phyloP scores from a whole-genome alignment of 2,329 filamentous ascomycete species.

The Bipolaris victoriae region DNA sequence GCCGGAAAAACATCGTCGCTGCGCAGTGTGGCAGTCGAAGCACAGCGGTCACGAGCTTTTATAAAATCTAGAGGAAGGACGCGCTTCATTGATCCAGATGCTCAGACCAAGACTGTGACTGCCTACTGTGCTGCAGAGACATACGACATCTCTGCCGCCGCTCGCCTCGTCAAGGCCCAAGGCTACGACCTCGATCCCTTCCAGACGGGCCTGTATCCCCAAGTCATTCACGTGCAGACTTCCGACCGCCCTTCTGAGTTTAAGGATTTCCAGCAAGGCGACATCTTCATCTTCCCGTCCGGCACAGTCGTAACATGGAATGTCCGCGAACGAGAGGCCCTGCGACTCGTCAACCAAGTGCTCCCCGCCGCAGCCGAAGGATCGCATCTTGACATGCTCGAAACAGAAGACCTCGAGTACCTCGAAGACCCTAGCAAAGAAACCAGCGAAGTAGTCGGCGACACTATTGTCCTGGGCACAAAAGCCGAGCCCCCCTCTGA shows the following conservation, averaged over 20 bases:
- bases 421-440: constrained; percentile 75
- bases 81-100: constrained; percentile 55
- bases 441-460: constrained; percentile 79
- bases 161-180: constrained; percentile 62
- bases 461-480: constrained; percentile 88
- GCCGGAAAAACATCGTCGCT: constrained; percentile 64
- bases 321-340: constrained; percentile 74
- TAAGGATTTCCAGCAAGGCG: constrained; percentile 65
- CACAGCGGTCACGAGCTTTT: constrained; percentile 67
- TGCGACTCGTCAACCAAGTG: constrained; percentile 62
- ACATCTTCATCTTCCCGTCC: constrained; percentile 95
- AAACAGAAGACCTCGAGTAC: constrained; percentile 91
- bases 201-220: constrained; percentile 66
- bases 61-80: constrained; percentile 56
- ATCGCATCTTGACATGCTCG: constrained; percentile 72
- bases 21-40: constrained; percentile 83
- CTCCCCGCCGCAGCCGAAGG: constrained; percentile 78
- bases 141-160: constrained; percentile 66
- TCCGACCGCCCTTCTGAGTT: constrained; percentile 47
- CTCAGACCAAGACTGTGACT: constrained; percentile 61
- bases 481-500: constrained; percentile 51
- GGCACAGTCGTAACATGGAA: constrained; percentile 95
- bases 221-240: constrained; percentile 67
- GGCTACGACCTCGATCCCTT: constrained; percentile 69
- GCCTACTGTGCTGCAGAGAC: constrained; percentile 72